Base-by-base conservation (phyloP, 2,329 filamentous ascomycete genomes). In the Zasmidium cellare region DNA sequence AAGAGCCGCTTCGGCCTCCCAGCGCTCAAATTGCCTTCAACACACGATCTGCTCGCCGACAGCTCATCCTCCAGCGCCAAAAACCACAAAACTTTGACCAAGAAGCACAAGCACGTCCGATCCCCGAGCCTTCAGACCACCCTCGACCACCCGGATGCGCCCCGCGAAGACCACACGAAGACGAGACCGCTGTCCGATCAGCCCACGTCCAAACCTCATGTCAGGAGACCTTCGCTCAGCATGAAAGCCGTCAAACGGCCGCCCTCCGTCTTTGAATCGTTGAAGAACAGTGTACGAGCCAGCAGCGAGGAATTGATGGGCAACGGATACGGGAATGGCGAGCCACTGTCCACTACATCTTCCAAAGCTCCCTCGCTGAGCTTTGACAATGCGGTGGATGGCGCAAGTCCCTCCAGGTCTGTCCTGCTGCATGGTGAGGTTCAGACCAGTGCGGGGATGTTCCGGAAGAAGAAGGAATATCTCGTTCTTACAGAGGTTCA, bases 391-490 rank as follows among this genome's bases (percentile, higher is more conserved):
- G 55, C 60, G 9, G 57, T 59, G 19, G 61, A 66, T 65, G 59
- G 65, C 51, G 20, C 51, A 45, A n/a, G 60, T 54, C 55, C 68
- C 55, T 60, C 66, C 64, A 67, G 74, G 69, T 74, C 77, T 25
- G 84, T 89, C 19, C 73, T 89, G 38, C 81, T 87, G 61, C 84
- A 89, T 74, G 87, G 87, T 38, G 87, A 89, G 69, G 84, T 89
- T 16, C 87, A 90, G 72, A 89, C 85, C 12, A 85, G 84, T 50
- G 86, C 83, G 56, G 83, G 84, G 59, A 84, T 90, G 80, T 88
- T 89, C 74, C 79, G 87, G 70, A 89, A 88, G 75, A 88, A 87
- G 75, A 87, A 82, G 72, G 87, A 90, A 70, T 90, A 88, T 66
- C 76, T 90, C 55, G 87, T 90, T 14, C 76, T 90, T 63, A 90